Evolutionary conservation across 169 alveolate species (phyloP), one percentile per base, ranked within the genome.

Genomic region (Cryptosporidium andersoni): DNA sequence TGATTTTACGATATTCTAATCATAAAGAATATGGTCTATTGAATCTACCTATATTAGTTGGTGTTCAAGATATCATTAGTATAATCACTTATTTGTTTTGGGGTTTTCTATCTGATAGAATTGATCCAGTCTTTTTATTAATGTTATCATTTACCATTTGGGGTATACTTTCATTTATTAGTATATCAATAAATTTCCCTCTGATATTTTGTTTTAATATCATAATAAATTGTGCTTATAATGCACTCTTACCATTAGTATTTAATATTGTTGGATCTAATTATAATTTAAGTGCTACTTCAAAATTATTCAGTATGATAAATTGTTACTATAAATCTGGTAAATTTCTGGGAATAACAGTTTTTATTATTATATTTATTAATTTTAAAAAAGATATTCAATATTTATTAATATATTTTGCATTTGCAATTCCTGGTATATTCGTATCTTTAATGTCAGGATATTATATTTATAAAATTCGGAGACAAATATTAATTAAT

Each of bases 1-100:
- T 74, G 43, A 58, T 74, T 8, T 60, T 56, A 11, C 74, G 67
- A 12, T 16, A 58, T 36, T 47, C 60, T 48, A 43, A 51, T 40
- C 3, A 58, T 14, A 3, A 43, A 2, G 34, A 34, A 25, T 6
- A 12, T 11, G 14, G 4, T 7, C 51, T 16, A 39, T 62, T 74
- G 0, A 52, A 43, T 40, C 9, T 64, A 4, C 74, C 55, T 11
- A 25, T 60, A 58, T 36, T 60, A n/a, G 63, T 74, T 12, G 55
- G 55, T n/a, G 37, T 48, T 1, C 85, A 74, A 60, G 64, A 45
- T 74, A 8, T 74, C n/a, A 42, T 74, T 56, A 58, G 85, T 16
- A 58, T 66, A 14, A 74, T 74, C 8, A 68, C 74, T 7, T 74
- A 58, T 56, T 56, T 58, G 36, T 45, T 74, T 39, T 74, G 85